Base-by-base conservation (phyloP, 805 yeast genomes). In the Teunomyces aglyptinius region DNA sequence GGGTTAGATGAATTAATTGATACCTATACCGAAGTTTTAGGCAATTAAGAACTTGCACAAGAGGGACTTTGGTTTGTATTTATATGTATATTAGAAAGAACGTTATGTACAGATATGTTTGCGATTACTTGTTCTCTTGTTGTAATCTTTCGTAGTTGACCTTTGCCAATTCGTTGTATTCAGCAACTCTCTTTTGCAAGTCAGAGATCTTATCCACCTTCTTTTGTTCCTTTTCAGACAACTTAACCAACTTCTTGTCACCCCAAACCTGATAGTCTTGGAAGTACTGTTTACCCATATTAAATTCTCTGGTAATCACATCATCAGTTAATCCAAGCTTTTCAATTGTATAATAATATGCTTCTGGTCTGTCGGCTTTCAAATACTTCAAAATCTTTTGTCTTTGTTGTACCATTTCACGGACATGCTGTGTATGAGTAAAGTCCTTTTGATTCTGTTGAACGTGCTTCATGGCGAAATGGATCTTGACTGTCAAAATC, bases 381-480 rank as follows among this genome's bases (percentile, higher is more conserved):
- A 94, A 76, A 63, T 92, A 94, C 67, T 83, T 82, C 57, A 92
- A 75, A 34, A 86, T 78, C 56, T 80, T 79, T 68, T 91, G 97
- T 71, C 99, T 84, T 57, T 85, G 83, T 67, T 92, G 98, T 19
- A 91, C 96, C 61, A 87, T 63, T 75, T 85, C 85, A 66, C 96
- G 83, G 41, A 90, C 81, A 32, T 73, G 67, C 59, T 94, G 83
- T 46, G 83, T 81, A 55, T 83, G 83, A 35, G 76, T 73, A 55
- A 78, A 72, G 68, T 92, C 98, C 63, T 90, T 86, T 54, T 82
- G 84, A 61, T 83, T 75, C 43, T 79, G 75, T 46, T 63, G 64
- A 46, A 86, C 77, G 60, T 91, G 97, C 38, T 80, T 77, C 71
- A 88, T 88, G 51, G 88, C 73, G 53, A 80, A 83, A 54, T 85